Conservation (phyloP, 2,329 filamentous ascomycete species). For the Geosmithia flava region DNA sequence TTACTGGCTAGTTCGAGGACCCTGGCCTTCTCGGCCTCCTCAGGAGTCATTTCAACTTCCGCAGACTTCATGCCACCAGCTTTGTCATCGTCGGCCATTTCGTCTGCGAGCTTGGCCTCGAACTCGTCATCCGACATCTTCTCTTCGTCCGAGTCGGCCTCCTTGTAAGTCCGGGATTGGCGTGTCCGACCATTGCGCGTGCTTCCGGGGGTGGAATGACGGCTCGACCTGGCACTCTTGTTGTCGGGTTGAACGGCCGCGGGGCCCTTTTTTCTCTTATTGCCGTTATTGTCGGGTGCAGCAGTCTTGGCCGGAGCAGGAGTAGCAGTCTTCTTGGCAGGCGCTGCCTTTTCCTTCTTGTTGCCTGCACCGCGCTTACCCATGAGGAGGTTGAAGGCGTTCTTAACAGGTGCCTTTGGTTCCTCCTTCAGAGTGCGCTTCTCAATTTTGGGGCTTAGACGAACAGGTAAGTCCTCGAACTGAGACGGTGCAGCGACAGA, state of each 20-base stretch:
- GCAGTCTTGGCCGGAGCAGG: constrained; percentile 9
- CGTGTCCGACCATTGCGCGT: constrained; percentile 37
- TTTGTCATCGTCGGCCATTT: constrained; percentile 32
- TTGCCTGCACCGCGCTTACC: constrained; percentile 18
- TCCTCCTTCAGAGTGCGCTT: constrained; percentile 15
- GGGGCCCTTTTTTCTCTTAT: constrained; percentile 19
- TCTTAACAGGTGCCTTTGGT: constrained; percentile 11
- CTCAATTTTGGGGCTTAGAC: constrained; percentile 20
- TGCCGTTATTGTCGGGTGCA: constrained; percentile 7
- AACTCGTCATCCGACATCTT: constrained; percentile 72
- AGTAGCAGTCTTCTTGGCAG: constrained; percentile 6
- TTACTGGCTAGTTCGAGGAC: constrained; percentile 67
- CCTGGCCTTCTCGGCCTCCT: constrained; percentile 52
- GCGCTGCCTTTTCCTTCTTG: not conserved
- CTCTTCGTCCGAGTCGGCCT: constrained; percentile 47
- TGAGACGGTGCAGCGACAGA: constrained; percentile 4
- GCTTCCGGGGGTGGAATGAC: constrained; percentile 59
- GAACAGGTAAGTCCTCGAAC: constrained; percentile 16
- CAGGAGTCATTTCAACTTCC: constrained; percentile 25
- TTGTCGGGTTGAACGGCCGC: constrained; percentile 19
- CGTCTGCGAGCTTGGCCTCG: constrained; percentile 61
- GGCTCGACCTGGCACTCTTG: constrained; percentile 67
- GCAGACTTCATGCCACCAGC: constrained; percentile 16
- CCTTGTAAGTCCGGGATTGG: constrained; percentile 33
- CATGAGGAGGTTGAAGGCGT: constrained; percentile 46